Percentiles rank a stretch among this genome's conserved stretches.
phyloP scores from a whole-genome alignment of 345 rosid species.

The Aquilaria sinensis region DNA sequence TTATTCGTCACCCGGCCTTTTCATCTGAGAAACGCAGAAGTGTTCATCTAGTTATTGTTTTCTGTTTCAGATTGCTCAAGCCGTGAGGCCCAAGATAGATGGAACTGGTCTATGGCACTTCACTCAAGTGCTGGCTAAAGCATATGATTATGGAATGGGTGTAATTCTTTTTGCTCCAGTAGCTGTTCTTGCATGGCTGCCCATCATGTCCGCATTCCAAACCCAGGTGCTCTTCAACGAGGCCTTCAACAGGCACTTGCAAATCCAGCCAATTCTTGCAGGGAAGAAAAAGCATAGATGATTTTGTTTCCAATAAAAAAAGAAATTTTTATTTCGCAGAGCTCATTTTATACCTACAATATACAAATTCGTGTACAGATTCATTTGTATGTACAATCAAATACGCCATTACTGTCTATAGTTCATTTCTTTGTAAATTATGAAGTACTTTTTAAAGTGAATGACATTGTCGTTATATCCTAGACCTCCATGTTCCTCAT shows the following conservation, averaged over 20 bases:
- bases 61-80: conserved; percentile 73
- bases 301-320: not conserved
- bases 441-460: no score
- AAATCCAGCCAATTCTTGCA: conserved; percentile 87
- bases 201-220: conserved; percentile 78
- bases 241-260: conserved; percentile 77
- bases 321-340: no score
- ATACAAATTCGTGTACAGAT: no score
- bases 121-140: conserved; percentile 61
- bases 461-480: no score
- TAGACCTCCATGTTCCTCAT: no score
- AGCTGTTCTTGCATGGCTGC: conserved; percentile 90
- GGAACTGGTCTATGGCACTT: conserved; percentile 73
- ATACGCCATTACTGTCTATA: no score
- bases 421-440: no score
- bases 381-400: no score
- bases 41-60: not conserved
- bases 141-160: conserved; percentile 97
- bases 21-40: not conserved
- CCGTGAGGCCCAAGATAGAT: conserved; percentile 72
- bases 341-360: no score
- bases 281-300: conserved; percentile 61
- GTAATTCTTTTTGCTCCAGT: conserved; percentile 71
- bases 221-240: conserved; percentile 88
- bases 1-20: not conserved